These are phyloP conservation scores for Penicillium roqueforti DNA, from an alignment of 495 filamentous ascomycete genomes.

Conservation along the genomic window DNA sequence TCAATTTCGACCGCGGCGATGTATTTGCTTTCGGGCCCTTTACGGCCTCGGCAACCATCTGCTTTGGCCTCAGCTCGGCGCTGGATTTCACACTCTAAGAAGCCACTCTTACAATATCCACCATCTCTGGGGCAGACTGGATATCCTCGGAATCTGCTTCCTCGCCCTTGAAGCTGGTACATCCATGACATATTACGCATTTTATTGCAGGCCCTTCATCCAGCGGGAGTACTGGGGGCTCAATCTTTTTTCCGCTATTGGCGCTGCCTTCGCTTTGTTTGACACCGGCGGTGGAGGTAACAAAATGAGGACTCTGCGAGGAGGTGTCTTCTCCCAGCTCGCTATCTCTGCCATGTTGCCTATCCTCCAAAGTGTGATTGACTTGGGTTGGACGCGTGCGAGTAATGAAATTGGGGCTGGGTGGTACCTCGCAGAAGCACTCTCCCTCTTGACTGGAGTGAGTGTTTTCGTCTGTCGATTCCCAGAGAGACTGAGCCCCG, in stretches of 20 bases:
- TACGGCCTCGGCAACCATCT: conserved; percentile 7
- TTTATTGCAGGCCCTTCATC: conserved; percentile 9
- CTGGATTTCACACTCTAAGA: conserved; percentile 14
- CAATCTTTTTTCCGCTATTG: conserved; percentile 5
- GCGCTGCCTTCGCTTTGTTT: conserved; percentile 9
- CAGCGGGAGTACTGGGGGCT: conserved; percentile 8
- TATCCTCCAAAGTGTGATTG: conserved; percentile 10
- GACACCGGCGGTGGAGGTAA: conserved; percentile 14
- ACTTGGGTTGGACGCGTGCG: conserved; percentile 9
- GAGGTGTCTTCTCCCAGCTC: conserved; percentile 10
- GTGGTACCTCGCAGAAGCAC: conserved; percentile 13
- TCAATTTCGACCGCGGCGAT: conserved; percentile 2
- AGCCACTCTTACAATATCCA: conserved; percentile 16
- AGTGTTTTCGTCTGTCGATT: conserved; percentile 9
- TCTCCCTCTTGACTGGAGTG: conserved; percentile 13
- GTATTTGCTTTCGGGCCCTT: conserved; percentile 11
- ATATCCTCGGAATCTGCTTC: conserved; percentile 14
- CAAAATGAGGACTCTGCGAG: conserved; percentile 13
- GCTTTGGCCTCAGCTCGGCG: too few relatives aligned
- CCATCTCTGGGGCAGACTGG: conserved; percentile 11
- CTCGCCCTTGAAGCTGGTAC: conserved; percentile 9
- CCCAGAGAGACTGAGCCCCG: conserved; percentile 14
- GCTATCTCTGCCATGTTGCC: conserved; percentile 14
- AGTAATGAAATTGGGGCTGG: conserved; percentile 11
- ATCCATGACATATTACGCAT: conserved; percentile 16